Evolutionary conservation across 2,329 filamentous ascomycete species (phyloP).

Genomic region (Aspergillus arachidicola): DNA sequence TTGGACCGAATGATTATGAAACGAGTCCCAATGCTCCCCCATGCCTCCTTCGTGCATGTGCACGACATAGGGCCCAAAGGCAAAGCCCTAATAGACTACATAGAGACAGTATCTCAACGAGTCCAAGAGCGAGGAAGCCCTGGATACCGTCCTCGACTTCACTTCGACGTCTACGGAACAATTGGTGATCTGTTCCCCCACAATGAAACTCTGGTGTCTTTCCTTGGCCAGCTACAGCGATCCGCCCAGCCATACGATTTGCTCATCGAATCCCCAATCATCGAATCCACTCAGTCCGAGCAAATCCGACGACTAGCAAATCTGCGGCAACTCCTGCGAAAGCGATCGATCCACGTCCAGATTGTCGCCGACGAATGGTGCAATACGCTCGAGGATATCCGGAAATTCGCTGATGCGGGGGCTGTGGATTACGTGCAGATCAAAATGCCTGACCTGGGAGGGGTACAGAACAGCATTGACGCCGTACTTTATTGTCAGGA

Average conservation of each 20-base stretch:
- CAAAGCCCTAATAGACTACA: conserved; percentile 14
- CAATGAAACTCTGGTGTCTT: conserved; percentile 7
- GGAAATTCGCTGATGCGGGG: conserved; percentile 19
- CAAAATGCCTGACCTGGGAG: conserved; percentile 24
- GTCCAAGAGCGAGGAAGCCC: conserved; percentile 11
- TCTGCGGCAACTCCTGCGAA: conserved; percentile 7
- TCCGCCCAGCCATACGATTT: conserved; percentile 19
- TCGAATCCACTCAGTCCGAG: conserved; percentile 15
- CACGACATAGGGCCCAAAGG: conserved; percentile 18
- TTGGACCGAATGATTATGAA: conserved; percentile 26
- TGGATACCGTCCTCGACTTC: conserved; percentile 18
- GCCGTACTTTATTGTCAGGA: conserved; percentile 20
- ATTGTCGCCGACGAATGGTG: conserved; percentile 24
- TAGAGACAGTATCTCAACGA: conserved; percentile 14
- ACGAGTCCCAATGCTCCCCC: conserved; percentile 17
- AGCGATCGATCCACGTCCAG: conserved; percentile 7
- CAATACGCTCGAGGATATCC: conserved; percentile 22
- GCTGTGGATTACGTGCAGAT: conserved; percentile 24
- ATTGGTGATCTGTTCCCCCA: conserved; percentile 18
- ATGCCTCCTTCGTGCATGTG: conserved; percentile 22
- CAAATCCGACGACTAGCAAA: conserved; percentile 16
- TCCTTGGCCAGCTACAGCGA: conserved; percentile 10
- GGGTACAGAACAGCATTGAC: conserved; percentile 21
- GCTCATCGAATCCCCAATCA: conserved; percentile 22
- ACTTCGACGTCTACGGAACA: conserved; percentile 24